Evolutionary conservation across 2,329 filamentous ascomycete genomes (phyloP), one percentile per base, ranked within the genome.

Genomic region (Pseudocercospora pini-densiflorae): DNA sequence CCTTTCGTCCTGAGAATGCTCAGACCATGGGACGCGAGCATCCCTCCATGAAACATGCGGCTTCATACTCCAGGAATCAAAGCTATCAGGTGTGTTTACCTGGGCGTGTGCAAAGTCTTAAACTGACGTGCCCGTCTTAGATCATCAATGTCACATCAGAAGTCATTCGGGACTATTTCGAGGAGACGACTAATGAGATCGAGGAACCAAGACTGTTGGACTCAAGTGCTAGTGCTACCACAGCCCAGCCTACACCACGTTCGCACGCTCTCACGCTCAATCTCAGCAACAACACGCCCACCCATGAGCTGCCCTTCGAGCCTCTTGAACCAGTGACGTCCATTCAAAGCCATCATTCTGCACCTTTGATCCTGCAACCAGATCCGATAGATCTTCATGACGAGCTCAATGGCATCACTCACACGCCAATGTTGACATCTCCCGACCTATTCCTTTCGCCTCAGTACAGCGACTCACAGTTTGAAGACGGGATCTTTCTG

Each of bases 401-500:
- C 4, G 51, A 55, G 23, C 51, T 55, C 51, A 59, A 43, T 43
- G 55, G 55, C 43, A 47, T 54, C 10, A 61, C 49, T 14, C 62
- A 59, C 6, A 68, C 66, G 36, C 63, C 62, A 10, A 55, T 70
- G 3, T 43, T 69, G 7, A 60, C 68, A 8, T 65, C 68, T 51
- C 68, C 58, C 9, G 67, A 69, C 12, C 43, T 70, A 24, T 72
- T 73, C 63, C 33, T 73, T 9, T 75, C 72, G n/a, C 71, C 73
- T 9, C 65, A 69, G n/a, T 59, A 72, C 58, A 75, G 73, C 65
- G 72, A 75, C 47, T 71, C 72, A 5, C 66, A 67, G 7, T 70
- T 73, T 29, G 74, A 76, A 40, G 75, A 77, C 63, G 74, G 74
- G 45, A 77, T 77, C 29, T 77, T 77, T 63, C 65, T 75, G 2